Conservation (phyloP, 2,329 filamentous ascomycete genomes). For the Pseudocercospora macadamiae region DNA sequence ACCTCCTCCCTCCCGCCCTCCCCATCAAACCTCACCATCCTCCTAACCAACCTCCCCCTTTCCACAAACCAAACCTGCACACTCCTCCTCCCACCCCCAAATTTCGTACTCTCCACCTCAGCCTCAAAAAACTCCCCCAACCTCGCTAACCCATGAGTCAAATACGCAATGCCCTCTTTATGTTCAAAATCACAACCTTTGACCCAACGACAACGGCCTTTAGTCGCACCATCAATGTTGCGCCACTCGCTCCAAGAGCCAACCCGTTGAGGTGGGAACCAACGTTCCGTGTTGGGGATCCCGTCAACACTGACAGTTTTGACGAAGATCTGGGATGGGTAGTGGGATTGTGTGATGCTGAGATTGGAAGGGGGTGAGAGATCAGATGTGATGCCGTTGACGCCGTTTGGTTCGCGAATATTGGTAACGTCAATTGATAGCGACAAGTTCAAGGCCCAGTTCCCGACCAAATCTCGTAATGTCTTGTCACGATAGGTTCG, state of each 20-base stretch:
- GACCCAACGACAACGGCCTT: slow-evolving; percentile 21
- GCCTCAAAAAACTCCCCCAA: slow-evolving; percentile 20
- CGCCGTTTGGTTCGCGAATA: slow-evolving; percentile 3
- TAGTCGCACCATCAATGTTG: slow-evolving; percentile 6
- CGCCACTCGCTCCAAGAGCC: slow-evolving; percentile 19
- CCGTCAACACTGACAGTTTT: neutral
- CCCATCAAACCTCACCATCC: slow-evolving; percentile 22
- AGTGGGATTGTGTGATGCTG: slow-evolving; percentile 21
- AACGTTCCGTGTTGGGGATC: slow-evolving; percentile 12
- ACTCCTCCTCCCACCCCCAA: slow-evolving; percentile 11
- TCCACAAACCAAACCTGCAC: slow-evolving; percentile 27
- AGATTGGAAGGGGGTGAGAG: slow-evolving; percentile 7
- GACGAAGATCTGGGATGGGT: slow-evolving; percentile 22
- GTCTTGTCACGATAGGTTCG: slow-evolving; percentile 3
- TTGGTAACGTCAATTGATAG: neutral
- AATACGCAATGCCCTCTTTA: slow-evolving; percentile 18
- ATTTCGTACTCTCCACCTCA: slow-evolving; percentile 21
- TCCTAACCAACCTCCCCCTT: slow-evolving; percentile 24
- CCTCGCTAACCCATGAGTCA: slow-evolving; percentile 22
- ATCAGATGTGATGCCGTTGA: neutral
- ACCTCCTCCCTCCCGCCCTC: slow-evolving; percentile 36
- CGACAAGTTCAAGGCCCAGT: slow-evolving; percentile 6
- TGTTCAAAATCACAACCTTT: slow-evolving; percentile 14
- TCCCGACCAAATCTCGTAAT: slow-evolving; percentile 10
- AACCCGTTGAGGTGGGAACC: slow-evolving; percentile 19